A percentile compares a stretch with the other conserved stretches of the same genome.
Evolutionary conservation across 306 rosid species (phyloP).

Genomic region (Trifolium fragiferum): DNA sequence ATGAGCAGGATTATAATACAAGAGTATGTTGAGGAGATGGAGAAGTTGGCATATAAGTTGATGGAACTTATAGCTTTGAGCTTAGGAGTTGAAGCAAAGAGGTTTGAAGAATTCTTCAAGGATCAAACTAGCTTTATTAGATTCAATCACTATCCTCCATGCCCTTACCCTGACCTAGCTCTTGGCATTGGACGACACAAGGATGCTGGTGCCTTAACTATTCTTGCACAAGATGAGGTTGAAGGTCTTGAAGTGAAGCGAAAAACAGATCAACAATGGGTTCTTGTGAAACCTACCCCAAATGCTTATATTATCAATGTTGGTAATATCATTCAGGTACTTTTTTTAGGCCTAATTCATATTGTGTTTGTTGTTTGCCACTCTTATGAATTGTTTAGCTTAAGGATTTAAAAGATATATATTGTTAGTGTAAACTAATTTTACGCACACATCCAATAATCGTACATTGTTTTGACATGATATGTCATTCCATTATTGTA

Average conservation of each 20-base stretch:
- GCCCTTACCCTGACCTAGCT: constrained; percentile 63
- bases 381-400: too few species aligned
- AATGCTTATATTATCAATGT: constrained; percentile 64
- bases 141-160: constrained; percentile 66
- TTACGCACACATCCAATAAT: too few species aligned
- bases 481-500: too few species aligned
- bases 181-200: constrained; percentile 72
- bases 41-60: constrained; percentile 52
- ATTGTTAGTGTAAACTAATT: too few species aligned
- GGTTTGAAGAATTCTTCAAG: constrained; percentile 54
- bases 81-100: constrained; percentile 58
- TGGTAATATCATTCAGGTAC: constrained; percentile 68
- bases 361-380: not conserved
- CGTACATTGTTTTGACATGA: too few species aligned
- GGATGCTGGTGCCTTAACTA: constrained; percentile 58
- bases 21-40: constrained; percentile 58
- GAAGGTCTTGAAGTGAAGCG: constrained; percentile 69
- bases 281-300: constrained; percentile 60
- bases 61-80: constrained; percentile 64
- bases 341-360: not conserved
- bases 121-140: constrained; percentile 53
- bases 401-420: too few species aligned
- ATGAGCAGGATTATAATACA: constrained; percentile 45
- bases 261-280: constrained; percentile 67
- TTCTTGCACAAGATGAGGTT: constrained; percentile 69